Evolutionary conservation across 1,284 basidiomycete species (phyloP).

Genomic region (Boletellus sp.): DNA sequence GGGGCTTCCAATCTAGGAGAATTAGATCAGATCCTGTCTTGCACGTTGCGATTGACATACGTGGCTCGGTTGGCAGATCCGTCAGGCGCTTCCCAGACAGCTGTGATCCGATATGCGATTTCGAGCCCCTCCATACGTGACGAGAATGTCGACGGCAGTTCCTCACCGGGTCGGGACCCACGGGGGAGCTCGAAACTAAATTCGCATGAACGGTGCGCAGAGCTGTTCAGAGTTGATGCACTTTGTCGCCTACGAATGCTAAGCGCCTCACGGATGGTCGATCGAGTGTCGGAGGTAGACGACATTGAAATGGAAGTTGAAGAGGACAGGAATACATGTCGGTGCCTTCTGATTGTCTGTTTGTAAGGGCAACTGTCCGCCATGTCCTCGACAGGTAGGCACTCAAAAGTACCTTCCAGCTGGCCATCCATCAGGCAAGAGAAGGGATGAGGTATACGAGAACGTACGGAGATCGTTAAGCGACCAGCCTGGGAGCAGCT

Average conservation of each 20-base stretch:
- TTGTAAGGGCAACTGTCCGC: constrained; percentile 21
- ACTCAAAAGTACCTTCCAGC: constrained; percentile 65
- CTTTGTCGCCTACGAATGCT: constrained; percentile 41
- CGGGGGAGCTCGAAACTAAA: constrained; percentile 59
- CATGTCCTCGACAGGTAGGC: constrained; percentile 35
- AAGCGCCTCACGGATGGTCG: constrained; percentile 53
- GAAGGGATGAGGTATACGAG: neutral
- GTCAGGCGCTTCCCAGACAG: constrained; percentile 57
- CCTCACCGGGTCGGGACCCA: constrained; percentile 47
- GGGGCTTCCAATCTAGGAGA: constrained; percentile 57
- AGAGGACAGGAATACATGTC: constrained; percentile 57
- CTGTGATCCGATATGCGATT: constrained; percentile 53
- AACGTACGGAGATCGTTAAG: constrained; percentile 53
- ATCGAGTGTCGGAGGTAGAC: constrained; percentile 40
- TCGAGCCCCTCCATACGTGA: constrained; percentile 42
- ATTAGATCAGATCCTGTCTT: constrained; percentile 3
- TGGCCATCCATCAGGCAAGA: constrained; percentile 25
- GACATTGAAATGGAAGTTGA: constrained; percentile 46
- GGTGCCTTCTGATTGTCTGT: constrained; percentile 34
- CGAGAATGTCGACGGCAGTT: constrained; percentile 58
- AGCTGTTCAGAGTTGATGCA: constrained; percentile 36
- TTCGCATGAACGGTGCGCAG: constrained; percentile 42
- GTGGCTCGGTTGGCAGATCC: constrained; percentile 40
- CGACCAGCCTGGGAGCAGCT: constrained; percentile 50
- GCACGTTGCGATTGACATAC: constrained; percentile 36